Conservation (phyloP, 352 stramenopile genomes). For the Halophytophthora batemanensis region DNA sequence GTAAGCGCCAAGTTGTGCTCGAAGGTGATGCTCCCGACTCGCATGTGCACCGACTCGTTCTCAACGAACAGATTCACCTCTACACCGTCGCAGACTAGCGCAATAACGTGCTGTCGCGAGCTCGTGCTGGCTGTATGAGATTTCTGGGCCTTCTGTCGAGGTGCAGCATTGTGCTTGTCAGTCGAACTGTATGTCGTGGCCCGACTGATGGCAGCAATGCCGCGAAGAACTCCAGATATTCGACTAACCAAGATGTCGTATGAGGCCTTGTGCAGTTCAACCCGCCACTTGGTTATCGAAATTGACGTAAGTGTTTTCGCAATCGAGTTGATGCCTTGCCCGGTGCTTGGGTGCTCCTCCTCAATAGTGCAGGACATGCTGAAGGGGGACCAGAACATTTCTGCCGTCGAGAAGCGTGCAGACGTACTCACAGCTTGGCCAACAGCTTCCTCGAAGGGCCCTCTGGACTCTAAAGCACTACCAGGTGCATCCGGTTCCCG, state of each 20-base stretch:
- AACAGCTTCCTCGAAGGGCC: conserved; percentile 36
- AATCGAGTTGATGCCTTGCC: background rate
- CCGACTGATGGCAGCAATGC: conserved; percentile 8
- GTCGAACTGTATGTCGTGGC: conserved; percentile 5
- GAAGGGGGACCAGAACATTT: conserved; percentile 51
- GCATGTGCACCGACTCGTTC: conserved; percentile 48
- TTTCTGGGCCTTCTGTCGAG: conserved; percentile 2
- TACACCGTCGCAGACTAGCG: conserved; percentile 50
- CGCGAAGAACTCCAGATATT: conserved; percentile 10
- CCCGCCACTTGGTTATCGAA: conserved; percentile 27
- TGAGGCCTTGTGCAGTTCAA: conserved; percentile 25
- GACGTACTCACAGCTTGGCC: conserved; percentile 10
- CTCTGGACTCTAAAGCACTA: conserved; percentile 1
- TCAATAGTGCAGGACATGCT: conserved; percentile 41
- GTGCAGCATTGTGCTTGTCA: conserved; percentile 6
- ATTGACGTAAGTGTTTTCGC: conserved; percentile 13
- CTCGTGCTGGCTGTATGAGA: background rate
- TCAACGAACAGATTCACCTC: conserved; percentile 36
- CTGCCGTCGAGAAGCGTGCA: conserved; percentile 13
- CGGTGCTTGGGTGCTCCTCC: conserved; percentile 14
- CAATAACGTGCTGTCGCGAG: conserved; percentile 21
- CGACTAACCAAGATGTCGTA: conserved; percentile 24
- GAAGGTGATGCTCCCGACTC: conserved; percentile 43
- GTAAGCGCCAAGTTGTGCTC: conserved; percentile 21
- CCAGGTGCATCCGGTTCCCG: background rate